A percentile compares a stretch with the other conserved stretches of the same genome.
These are phyloP conservation scores for Dendrobium huoshanense DNA, from an alignment of 106 monocot species.

Conservation along the genomic window DNA sequence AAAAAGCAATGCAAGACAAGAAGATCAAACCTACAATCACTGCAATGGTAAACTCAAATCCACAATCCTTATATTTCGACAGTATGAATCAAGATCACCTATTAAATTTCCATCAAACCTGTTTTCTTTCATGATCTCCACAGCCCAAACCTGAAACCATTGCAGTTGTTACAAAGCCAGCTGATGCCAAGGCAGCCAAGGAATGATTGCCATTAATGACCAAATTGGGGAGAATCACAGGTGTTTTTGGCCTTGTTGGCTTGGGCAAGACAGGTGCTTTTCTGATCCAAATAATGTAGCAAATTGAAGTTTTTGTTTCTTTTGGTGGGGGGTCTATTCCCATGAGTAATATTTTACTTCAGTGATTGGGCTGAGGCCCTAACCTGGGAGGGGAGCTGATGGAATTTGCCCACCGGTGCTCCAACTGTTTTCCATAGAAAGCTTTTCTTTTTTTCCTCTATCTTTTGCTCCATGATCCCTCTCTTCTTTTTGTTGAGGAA, in stretches of 20 bases:
- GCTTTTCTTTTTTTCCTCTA: neutral
- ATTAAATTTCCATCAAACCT: neutral
- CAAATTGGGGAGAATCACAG: neutral
- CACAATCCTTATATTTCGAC: neutral
- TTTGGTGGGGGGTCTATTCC: neutral
- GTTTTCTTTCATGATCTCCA: neutral
- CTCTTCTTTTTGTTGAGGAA: conserved; percentile 5
- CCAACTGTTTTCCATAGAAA: neutral
- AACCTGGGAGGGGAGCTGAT: neutral
- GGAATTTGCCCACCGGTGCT: neutral
- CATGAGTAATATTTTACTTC: neutral
- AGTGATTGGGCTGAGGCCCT: neutral
- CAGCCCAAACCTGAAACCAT: conserved; percentile 34
- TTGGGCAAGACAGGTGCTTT: neutral
- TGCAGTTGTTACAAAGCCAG: conserved; percentile 7
- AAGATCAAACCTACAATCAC: conserved; percentile 27
- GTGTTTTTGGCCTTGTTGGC: neutral
- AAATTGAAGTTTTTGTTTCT: neutral
- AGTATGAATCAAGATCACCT: neutral
- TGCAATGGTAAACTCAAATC: conserved; percentile 21
- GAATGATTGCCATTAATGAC: neutral
- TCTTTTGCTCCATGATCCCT: neutral
- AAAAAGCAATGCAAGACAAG: conserved; percentile 78
- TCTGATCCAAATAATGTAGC: no score
- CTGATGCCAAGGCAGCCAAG: conserved; percentile 6